A percentile compares a stretch with the other conserved stretches of the same genome.
phyloP scores from a whole-genome alignment of 192 early-diverging fungal species.

The Chytriomyces sp. region DNA sequence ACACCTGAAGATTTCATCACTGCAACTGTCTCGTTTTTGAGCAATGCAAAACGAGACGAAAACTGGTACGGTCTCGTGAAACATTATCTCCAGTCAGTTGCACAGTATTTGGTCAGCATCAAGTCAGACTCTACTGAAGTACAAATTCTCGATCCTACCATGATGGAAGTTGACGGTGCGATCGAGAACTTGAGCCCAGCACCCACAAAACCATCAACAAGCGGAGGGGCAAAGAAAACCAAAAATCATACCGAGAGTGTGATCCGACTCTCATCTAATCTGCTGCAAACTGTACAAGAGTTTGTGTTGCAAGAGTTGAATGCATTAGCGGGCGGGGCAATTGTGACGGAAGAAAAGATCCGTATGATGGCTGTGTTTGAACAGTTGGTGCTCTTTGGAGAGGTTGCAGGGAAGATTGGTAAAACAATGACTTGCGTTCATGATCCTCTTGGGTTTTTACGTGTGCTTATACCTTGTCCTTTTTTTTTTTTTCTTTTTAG shows the following conservation, averaged over 20 bases:
- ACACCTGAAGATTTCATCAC: not conserved
- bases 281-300: not conserved
- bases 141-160: too few species aligned
- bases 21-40: not conserved
- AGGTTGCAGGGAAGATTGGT: not conserved
- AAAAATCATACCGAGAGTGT: not conserved
- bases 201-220: too few species aligned
- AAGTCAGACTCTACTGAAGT: too few species aligned
- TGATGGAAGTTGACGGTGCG: too few species aligned
- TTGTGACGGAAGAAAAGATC: not conserved
- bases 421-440: too few species aligned
- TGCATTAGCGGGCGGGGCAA: not conserved
- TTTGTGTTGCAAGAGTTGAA: not conserved
- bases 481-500: slow-evolving; percentile 10
- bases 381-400: slow-evolving; percentile 16
- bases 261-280: not conserved
- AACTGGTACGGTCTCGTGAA: too few species aligned
- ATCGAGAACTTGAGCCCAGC: too few species aligned
- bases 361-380: slow-evolving; percentile 15
- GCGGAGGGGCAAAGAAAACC: too few species aligned
- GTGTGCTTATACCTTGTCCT: not conserved
- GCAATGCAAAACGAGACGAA: too few species aligned
- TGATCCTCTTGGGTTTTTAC: not conserved
- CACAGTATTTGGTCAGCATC: too few species aligned
- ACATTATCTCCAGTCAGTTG: too few species aligned